phyloP scores from a whole-genome alignment of 345 rosid species.

The Salix brachista region DNA sequence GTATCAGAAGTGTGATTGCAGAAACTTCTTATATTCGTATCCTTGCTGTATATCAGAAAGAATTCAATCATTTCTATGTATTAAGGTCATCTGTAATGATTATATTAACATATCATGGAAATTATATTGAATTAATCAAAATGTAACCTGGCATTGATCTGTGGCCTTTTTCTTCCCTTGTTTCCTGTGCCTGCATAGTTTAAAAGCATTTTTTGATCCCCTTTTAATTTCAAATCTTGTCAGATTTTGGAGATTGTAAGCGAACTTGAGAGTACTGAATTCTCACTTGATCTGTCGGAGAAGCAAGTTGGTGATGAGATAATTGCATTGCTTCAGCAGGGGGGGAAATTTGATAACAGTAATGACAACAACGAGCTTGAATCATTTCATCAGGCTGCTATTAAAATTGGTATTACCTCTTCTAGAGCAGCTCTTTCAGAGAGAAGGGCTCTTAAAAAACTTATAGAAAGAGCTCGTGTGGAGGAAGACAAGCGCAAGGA shows the following conservation, averaged over 20 bases:
- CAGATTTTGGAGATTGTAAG: conserved; percentile 79
- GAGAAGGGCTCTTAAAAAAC: conserved; percentile 89
- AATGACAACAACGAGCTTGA: conserved; percentile 73
- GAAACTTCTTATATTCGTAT: neutral
- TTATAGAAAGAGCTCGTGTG: conserved; percentile 78
- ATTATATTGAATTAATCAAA: neutral
- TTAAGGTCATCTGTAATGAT: neutral
- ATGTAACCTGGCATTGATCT: neutral
- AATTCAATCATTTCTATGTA: neutral
- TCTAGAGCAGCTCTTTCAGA: conserved; percentile 86
- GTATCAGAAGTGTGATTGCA: neutral
- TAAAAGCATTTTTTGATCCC: conserved; percentile 4
- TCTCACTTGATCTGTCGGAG: conserved; percentile 68
- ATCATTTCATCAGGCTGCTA: conserved; percentile 79
- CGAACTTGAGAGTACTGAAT: conserved; percentile 62
- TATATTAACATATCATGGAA: neutral
- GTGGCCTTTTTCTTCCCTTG: neutral
- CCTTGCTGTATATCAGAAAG: neutral
- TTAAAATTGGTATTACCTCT: conserved; percentile 71
- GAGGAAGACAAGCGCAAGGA: conserved; percentile 99
- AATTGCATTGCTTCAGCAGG: conserved; percentile 83
- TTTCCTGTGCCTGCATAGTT: neutral
- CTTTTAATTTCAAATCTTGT: conserved; percentile 12
- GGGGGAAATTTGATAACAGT: conserved; percentile 61
- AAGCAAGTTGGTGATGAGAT: conserved; percentile 94